phyloP scores from a whole-genome alignment of 768 basidiomycete species.

The Mycena amicta region DNA sequence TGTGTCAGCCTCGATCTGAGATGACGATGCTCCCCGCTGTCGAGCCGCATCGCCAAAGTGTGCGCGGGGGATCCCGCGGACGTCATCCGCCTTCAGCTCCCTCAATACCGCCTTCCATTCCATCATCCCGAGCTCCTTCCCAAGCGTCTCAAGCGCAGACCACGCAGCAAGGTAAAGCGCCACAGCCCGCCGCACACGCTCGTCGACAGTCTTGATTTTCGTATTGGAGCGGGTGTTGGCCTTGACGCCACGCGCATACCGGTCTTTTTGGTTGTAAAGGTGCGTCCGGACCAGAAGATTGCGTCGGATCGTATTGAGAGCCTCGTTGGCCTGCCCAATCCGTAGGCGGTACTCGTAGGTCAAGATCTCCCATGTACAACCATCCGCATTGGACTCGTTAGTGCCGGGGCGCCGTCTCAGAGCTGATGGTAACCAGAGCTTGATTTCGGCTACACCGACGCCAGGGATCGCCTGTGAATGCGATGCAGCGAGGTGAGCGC shows the following conservation, averaged over 20 bases:
- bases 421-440: constrained; percentile 12
- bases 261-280: constrained; percentile 33
- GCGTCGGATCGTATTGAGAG: constrained; percentile 30
- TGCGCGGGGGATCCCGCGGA: constrained; percentile 1
- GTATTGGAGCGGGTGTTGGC: constrained; percentile 26
- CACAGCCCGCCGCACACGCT: constrained; percentile 16
- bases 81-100: constrained; percentile 12
- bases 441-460: constrained; percentile 5
- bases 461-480: constrained; percentile 5
- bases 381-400: neutral
- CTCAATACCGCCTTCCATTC: constrained; percentile 24
- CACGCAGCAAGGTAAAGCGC: constrained; percentile 18
- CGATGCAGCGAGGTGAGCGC: neutral
- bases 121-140: constrained; percentile 13
- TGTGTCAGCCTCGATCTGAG: too few species aligned
- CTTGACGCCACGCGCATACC: constrained; percentile 27
- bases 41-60: neutral
- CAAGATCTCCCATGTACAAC: constrained; percentile 2
- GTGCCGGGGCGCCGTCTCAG: neutral
- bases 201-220: constrained; percentile 17
- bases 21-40: neutral
- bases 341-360: constrained; percentile 31
- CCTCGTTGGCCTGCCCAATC: constrained; percentile 30
- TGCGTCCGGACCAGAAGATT: constrained; percentile 31
- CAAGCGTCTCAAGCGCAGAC: neutral